Evolutionary conservation across 2,329 filamentous ascomycete genomes (phyloP).

Genomic region (Calonectria crousiana): DNA sequence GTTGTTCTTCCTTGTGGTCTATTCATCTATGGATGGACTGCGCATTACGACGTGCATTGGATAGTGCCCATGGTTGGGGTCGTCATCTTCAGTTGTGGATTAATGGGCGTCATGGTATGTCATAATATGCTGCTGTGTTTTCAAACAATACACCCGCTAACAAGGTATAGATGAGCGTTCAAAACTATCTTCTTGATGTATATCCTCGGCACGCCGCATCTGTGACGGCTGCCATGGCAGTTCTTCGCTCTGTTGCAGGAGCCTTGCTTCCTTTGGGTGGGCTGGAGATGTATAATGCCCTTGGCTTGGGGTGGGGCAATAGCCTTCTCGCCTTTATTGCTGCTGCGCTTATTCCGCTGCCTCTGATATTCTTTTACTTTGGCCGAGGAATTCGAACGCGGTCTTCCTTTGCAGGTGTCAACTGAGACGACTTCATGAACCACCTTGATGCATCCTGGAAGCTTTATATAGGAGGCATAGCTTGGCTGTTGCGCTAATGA

Average conservation of each 20-base stretch:
- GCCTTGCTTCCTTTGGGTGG: constrained; percentile 74
- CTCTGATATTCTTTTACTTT: too few relatives aligned
- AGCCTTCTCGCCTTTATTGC: constrained; percentile 58
- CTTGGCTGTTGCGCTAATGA: too few relatives aligned
- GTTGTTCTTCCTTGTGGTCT: constrained; percentile 38
- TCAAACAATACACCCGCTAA: background rate
- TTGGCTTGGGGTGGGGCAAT: constrained; percentile 61
- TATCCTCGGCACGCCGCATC: constrained; percentile 47
- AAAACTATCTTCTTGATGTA: constrained; percentile 54
- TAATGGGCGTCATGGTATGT: constrained; percentile 54
- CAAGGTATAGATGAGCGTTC: constrained; percentile 35
- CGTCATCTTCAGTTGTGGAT: constrained; percentile 58
- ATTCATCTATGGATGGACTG: constrained; percentile 48
- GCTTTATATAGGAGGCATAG: too few relatives aligned
- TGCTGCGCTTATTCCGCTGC: too few relatives aligned
- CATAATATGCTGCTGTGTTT: background rate
- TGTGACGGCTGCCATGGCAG: constrained; percentile 45
- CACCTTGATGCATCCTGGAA: too few relatives aligned
- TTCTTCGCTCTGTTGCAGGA: constrained; percentile 67
- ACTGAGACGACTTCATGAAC: too few relatives aligned
- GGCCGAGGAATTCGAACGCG: too few relatives aligned
- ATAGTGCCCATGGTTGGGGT: constrained; percentile 53
- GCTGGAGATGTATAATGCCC: constrained; percentile 50
- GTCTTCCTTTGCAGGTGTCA: too few relatives aligned
- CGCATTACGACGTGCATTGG: constrained; percentile 43